Conservation (phyloP, 768 basidiomycete species). For the Pleurotus salmoneostramineus region DNA sequence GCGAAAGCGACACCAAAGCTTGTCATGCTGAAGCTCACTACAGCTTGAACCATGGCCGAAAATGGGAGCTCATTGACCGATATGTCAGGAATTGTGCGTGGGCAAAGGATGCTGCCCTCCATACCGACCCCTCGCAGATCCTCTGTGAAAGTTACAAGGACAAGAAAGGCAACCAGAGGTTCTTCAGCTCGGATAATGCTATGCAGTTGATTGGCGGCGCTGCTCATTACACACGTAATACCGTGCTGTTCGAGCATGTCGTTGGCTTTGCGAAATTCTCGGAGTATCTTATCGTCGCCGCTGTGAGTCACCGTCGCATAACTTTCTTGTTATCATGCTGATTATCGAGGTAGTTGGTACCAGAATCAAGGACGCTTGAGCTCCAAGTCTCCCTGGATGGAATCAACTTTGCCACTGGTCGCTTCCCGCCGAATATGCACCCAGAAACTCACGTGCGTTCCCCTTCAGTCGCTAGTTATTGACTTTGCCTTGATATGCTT, state of each 20-base stretch:
- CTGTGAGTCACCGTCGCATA: constrained; percentile 50
- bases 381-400: constrained; percentile 95
- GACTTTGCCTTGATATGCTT: background rate
- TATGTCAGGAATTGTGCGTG: constrained; percentile 93
- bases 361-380: constrained; percentile 57
- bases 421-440: constrained; percentile 88
- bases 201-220: constrained; percentile 77
- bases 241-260: constrained; percentile 78
- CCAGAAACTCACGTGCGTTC: constrained; percentile 81
- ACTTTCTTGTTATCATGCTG: constrained; percentile 1
- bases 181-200: constrained; percentile 53
- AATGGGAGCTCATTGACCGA: constrained; percentile 73
- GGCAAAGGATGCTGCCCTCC: constrained; percentile 76
- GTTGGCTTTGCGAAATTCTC: constrained; percentile 97
- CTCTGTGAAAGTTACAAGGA: constrained; percentile 85
- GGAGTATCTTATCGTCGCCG: constrained; percentile 93
- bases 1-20: constrained; percentile 35
- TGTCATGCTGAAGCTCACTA: constrained; percentile 80
- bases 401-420: constrained; percentile 74
- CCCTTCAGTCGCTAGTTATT: background rate
- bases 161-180: constrained; percentile 77
- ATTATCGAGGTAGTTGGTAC: constrained; percentile 37
- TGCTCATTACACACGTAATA: constrained; percentile 68
- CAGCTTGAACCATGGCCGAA: constrained; percentile 70
- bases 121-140: constrained; percentile 83